A percentile compares a stretch with the other conserved stretches of the same genome.
Conservation (phyloP, 2,329 filamentous ascomycete genomes). For the Didymella arachidicola region DNA sequence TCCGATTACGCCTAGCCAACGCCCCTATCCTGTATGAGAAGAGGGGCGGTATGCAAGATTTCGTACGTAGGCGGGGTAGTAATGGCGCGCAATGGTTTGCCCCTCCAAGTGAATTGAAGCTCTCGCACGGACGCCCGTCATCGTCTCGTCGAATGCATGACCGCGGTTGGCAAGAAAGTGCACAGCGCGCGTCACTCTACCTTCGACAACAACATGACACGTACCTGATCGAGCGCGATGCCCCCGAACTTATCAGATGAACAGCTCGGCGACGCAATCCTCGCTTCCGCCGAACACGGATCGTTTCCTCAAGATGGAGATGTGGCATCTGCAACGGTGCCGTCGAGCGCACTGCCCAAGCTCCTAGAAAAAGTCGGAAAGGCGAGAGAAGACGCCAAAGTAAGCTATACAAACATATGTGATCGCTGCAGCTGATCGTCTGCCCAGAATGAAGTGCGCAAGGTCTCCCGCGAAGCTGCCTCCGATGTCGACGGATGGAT, state of each 20-base stretch:
- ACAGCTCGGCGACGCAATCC: constrained; percentile 65
- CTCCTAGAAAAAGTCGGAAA: constrained; percentile 61
- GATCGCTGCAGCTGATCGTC: constrained; percentile 11
- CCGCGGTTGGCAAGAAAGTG: constrained; percentile 17
- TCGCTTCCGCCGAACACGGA: constrained; percentile 68
- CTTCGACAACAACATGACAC: constrained; percentile 29
- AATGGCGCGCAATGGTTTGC: constrained; percentile 7
- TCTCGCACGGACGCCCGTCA: constrained; percentile 23
- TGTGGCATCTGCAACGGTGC: constrained; percentile 62
- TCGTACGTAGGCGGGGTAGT: constrained; percentile 15
- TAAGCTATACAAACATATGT: constrained; percentile 30
- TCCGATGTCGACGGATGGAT: constrained; percentile 88
- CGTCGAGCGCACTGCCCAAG: constrained; percentile 57
- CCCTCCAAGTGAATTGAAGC: constrained; percentile 19
- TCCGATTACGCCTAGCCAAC: constrained; percentile 3
- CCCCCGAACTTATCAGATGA: constrained; percentile 41
- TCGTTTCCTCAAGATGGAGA: constrained; percentile 65
- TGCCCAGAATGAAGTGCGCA: constrained; percentile 72
- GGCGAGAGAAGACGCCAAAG: constrained; percentile 63
- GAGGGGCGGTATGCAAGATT: constrained; percentile 1
- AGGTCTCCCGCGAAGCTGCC: constrained; percentile 77
- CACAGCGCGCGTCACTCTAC: constrained; percentile 8
- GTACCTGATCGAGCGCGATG: constrained; percentile 32
- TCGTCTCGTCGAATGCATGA: constrained; percentile 11
- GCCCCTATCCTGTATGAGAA: constrained; percentile 4